Conservation (phyloP, 1,139 yeast species). For the Pichia terricola region DNA sequence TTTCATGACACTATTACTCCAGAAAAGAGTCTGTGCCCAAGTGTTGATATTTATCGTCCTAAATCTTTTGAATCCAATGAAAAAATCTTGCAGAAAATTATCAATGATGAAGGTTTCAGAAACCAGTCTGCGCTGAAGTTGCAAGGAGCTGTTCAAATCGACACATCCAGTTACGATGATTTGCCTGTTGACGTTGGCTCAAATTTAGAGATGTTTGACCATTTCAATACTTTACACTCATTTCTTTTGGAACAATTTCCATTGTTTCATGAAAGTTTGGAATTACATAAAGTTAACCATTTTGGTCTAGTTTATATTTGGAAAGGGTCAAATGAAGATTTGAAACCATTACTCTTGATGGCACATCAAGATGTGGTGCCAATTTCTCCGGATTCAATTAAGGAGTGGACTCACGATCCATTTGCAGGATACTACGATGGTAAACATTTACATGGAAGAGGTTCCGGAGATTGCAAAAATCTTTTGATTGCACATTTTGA, state of each 20-base stretch:
- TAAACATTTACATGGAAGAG: slow-evolving; percentile 35
- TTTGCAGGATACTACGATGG: slow-evolving; percentile 36
- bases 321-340: slow-evolving; percentile 40
- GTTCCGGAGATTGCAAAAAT: slow-evolving; percentile 40
- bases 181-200: slow-evolving; percentile 28
- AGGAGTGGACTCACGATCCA: slow-evolving; percentile 37
- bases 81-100: slow-evolving; percentile 14
- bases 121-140: slow-evolving; percentile 30
- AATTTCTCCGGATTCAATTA: slow-evolving; percentile 32
- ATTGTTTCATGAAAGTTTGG: slow-evolving; percentile 36
- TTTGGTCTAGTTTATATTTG: slow-evolving; percentile 60
- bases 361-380: slow-evolving; percentile 47
- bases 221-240: slow-evolving; percentile 43
- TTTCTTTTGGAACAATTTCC: slow-evolving; percentile 55
- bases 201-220: slow-evolving; percentile 28
- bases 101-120: slow-evolving; percentile 29
- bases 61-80: slow-evolving; percentile 12
- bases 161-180: slow-evolving; percentile 37
- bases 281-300: slow-evolving; percentile 50
- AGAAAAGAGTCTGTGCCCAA: slow-evolving; percentile 12
- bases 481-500: slow-evolving; percentile 34
- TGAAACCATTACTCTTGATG: slow-evolving; percentile 35
- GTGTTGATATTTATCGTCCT: slow-evolving; percentile 20
- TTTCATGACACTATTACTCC: no score
- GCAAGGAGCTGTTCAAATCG: slow-evolving; percentile 35